Evolutionary conservation across 2,329 filamentous ascomycete genomes (phyloP), one percentile per base, ranked within the genome.

Genomic region (Cercospora beticola): DNA sequence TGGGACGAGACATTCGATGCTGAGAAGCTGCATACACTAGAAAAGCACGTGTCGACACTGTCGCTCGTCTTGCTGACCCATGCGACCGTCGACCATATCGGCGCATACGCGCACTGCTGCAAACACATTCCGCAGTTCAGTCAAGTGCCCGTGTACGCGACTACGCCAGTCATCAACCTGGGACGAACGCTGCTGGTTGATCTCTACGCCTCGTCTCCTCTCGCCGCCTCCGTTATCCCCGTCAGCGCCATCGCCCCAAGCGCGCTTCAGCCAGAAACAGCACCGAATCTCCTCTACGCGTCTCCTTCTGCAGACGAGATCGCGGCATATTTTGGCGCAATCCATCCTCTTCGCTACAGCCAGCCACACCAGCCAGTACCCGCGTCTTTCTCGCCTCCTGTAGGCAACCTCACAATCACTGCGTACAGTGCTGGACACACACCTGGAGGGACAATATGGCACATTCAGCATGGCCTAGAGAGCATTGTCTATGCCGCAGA

Each of bases 401-500:
- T 97, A 16, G 94, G 95, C 74, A 94, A 94, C 4, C 87, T 99
- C 18, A 97, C 93, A 2, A 92, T 99, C 72, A 99, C 95, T 0
- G 95, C 95, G 0, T 98, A 98, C 82, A 97, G 96, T 81, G 93
- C 95, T 7, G 95, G 95, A 71, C 94, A 97, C 78, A 97, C 94
- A 0, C 87, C 98, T 0, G 95, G 95, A 79, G 95, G 95, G 66
- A 98, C 95, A 26, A 97, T 99, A 83, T 99, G 95, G 95, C 94
- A 98, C 76, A 94, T 99, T 72, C 94, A 98, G 76, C 93, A 98
- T 82, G 93, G 94, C 0, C 86, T 97, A 77, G 95, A 99, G 79
- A 97, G 94, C 0, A 94, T 99, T 52, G 94, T 99, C 0, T 98
- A 99, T 76, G 94, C 95, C 0, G 92, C 97, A 18, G 94, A 98